Conservation (phyloP, 208 protist species). For the Acanthamoeba sp. region DNA sequence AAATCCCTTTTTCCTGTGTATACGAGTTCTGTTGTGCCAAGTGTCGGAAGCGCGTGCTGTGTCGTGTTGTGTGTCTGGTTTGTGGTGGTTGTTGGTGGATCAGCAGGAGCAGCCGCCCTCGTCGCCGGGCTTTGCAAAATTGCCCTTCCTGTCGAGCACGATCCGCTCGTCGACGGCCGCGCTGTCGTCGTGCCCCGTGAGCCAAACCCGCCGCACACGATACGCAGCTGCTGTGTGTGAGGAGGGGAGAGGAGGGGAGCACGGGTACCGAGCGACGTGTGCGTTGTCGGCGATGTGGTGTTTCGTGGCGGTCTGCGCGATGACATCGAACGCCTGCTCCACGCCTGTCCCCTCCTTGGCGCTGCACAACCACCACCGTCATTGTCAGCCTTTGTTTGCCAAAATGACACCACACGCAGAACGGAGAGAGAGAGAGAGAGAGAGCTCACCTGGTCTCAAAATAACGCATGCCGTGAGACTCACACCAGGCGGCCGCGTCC, state of each 20-base stretch:
- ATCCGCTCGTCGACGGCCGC: background rate
- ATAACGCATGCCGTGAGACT: slow-evolving; percentile 7
- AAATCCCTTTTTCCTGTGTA: too few relatives aligned
- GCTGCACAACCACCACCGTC: background rate
- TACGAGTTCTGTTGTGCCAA: too few relatives aligned
- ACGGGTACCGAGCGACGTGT: background rate
- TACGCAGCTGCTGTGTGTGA: background rate
- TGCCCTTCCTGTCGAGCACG: background rate
- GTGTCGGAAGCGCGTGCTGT: too few relatives aligned
- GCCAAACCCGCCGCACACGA: background rate
- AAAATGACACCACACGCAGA: background rate
- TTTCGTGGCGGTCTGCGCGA: slow-evolving; percentile 21
- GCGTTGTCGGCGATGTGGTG: slow-evolving; percentile 33
- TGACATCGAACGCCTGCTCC: slow-evolving; percentile 34
- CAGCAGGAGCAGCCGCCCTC: slow-evolving; percentile 17
- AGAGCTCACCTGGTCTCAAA: slow-evolving; percentile 56
- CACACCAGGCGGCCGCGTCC: slow-evolving; percentile 27
- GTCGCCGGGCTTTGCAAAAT: background rate
- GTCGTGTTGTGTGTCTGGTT: too few relatives aligned
- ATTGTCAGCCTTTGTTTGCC: background rate
- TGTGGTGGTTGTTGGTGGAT: too few relatives aligned
- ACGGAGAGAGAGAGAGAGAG: background rate
- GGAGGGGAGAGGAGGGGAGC: background rate
- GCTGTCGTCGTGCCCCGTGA: background rate
- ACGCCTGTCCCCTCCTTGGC: slow-evolving; percentile 33